Evolutionary conservation across 768 basidiomycete genomes (phyloP).

Genomic region (Hericium alpestre): DNA sequence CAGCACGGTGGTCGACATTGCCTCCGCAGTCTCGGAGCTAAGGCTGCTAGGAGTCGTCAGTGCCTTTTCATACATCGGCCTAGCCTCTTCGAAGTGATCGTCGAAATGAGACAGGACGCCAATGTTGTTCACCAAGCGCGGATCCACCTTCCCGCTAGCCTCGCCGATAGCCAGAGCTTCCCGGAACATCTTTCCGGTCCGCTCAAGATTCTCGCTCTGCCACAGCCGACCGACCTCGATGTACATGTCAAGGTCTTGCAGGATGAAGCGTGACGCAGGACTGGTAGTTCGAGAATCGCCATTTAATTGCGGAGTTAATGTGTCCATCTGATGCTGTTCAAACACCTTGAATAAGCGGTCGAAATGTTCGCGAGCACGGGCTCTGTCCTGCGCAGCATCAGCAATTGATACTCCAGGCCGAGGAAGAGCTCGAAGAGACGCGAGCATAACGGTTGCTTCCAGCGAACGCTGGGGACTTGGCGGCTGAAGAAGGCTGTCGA

Average conservation of each 20-base stretch:
- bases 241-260: conserved; percentile 79
- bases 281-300: conserved; percentile 8
- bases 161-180: conserved; percentile 63
- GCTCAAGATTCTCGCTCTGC: conserved; percentile 71
- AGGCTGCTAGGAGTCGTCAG: conserved; percentile 45
- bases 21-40: conserved; percentile 43
- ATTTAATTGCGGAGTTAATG: conserved; percentile 26
- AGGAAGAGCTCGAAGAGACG: conserved; percentile 75
- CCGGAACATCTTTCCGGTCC: conserved; percentile 59
- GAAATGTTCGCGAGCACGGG: conserved; percentile 70
- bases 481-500: conserved; percentile 65
- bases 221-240: conserved; percentile 85
- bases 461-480: conserved; percentile 55
- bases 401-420: conserved; percentile 69
- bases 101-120: conserved; percentile 68
- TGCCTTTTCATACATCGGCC: conserved; percentile 62
- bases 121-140: conserved; percentile 72
- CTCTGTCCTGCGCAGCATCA: conserved; percentile 62
- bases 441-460: conserved; percentile 84
- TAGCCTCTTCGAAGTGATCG: conserved; percentile 44
- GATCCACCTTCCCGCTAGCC: conserved; percentile 35
- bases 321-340: conserved; percentile 40
- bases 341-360: conserved; percentile 64
- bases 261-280: conserved; percentile 24
- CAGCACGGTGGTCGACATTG: conserved; percentile 68